Evolutionary conservation across 1,284 basidiomycete species (phyloP).

Genomic region (Naganishia liquefaciens): DNA sequence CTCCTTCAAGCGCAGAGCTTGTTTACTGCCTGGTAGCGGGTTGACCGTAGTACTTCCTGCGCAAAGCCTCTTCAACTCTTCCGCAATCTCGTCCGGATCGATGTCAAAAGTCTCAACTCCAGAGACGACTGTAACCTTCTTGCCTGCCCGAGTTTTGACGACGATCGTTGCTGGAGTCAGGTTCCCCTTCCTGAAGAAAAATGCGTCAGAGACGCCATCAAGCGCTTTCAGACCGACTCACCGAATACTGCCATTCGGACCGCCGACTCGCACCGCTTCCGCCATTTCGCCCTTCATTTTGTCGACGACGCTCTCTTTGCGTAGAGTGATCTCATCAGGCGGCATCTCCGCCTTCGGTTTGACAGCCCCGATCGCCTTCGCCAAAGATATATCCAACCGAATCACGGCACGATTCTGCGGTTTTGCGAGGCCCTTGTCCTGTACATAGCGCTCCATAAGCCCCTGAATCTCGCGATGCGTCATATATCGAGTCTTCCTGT

Average conservation of each 20-base stretch:
- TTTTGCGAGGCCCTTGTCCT: slow-evolving; percentile 66
- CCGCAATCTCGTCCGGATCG: slow-evolving; percentile 69
- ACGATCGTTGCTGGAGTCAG: slow-evolving; percentile 68
- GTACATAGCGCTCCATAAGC: slow-evolving; percentile 65
- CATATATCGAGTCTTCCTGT: slow-evolving; percentile 55
- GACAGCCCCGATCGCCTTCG: slow-evolving; percentile 59
- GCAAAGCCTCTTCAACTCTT: slow-evolving; percentile 72
- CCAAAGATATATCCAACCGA: slow-evolving; percentile 64
- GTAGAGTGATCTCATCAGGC: slow-evolving; percentile 16
- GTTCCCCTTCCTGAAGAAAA: slow-evolving; percentile 66
- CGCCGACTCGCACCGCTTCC: slow-evolving; percentile 64
- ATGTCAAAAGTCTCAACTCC: slow-evolving; percentile 75
- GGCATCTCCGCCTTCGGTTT: slow-evolving; percentile 58
- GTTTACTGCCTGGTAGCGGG: slow-evolving; percentile 49
- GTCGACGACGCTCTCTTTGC: slow-evolving; percentile 16
- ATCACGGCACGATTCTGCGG: slow-evolving; percentile 67
- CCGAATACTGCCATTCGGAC: slow-evolving; percentile 55
- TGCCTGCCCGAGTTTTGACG: slow-evolving; percentile 71
- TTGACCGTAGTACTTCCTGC: slow-evolving; percentile 67
- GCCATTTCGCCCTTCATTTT: slow-evolving; percentile 67
- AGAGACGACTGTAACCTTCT: slow-evolving; percentile 73
- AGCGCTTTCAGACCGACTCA: slow-evolving; percentile 39
- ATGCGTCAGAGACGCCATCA: slow-evolving; percentile 28
- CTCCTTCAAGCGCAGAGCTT: slow-evolving; percentile 58
- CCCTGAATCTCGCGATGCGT: slow-evolving; percentile 62